Conservation (phyloP, 768 basidiomycete genomes). For the Calocera viscosa region DNA sequence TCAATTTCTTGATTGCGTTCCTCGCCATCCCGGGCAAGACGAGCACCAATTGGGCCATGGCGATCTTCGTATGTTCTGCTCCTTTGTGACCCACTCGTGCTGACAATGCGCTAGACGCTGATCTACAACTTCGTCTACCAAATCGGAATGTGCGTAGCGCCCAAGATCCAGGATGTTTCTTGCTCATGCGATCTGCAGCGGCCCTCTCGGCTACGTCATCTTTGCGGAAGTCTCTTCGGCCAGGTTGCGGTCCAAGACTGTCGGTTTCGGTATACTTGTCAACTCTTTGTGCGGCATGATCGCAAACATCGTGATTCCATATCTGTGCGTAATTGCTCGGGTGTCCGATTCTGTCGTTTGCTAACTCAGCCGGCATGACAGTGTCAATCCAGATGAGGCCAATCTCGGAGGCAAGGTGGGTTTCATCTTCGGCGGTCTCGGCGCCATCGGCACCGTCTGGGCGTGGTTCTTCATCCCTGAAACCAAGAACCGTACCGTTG, state of each 20-base stretch:
- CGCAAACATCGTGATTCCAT: slow-evolving; percentile 2
- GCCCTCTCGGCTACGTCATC: slow-evolving; percentile 14
- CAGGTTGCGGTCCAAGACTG: slow-evolving; percentile 12
- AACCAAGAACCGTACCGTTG: slow-evolving; percentile 5
- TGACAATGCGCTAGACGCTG: slow-evolving; percentile 2
- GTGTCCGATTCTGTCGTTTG: neutral
- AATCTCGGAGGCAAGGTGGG: slow-evolving; percentile 6
- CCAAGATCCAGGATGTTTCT: neutral
- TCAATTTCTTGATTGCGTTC: slow-evolving; percentile 14
- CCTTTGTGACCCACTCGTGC: neutral
- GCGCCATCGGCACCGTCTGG: slow-evolving; percentile 6
- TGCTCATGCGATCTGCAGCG: neutral
- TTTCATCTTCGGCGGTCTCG: slow-evolving; percentile 6
- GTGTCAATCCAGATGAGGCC: slow-evolving; percentile 1
- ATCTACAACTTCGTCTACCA: slow-evolving; percentile 10
- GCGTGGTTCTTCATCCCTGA: slow-evolving; percentile 6
- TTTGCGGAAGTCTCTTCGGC: slow-evolving; percentile 12
- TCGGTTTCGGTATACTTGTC: slow-evolving; percentile 10
- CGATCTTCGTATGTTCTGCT: slow-evolving; percentile 14
- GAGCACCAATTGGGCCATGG: slow-evolving; percentile 15
- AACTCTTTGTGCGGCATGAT: slow-evolving; percentile 5
- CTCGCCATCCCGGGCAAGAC: slow-evolving; percentile 11
- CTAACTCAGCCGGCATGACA: neutral
- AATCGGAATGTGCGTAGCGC: slow-evolving; percentile 8
- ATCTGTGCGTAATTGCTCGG: neutral